phyloP scores from a whole-genome alignment of 805 yeast species.

The Saturnispora gosingensis region DNA sequence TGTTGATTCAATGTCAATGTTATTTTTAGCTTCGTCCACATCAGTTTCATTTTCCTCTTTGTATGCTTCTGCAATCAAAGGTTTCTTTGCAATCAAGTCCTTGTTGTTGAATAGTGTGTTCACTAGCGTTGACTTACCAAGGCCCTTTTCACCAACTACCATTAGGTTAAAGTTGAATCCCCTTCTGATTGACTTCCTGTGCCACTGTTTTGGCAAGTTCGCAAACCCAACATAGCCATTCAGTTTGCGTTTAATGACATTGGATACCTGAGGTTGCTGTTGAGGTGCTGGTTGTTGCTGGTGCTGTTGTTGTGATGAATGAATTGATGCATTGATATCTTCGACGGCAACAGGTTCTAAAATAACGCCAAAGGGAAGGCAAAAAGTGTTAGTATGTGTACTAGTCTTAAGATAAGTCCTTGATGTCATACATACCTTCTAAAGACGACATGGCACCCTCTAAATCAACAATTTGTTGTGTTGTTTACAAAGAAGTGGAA shows the following conservation, averaged over 20 bases:
- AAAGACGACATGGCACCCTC: constrained; percentile 1
- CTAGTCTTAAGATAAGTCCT: not conserved
- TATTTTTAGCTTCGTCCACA: constrained; percentile 23
- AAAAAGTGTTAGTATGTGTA: not conserved
- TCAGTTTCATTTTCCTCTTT: constrained; percentile 28
- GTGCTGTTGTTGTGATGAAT: constrained; percentile 22
- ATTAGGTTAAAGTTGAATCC: constrained; percentile 85
- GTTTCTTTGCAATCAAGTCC: constrained; percentile 37
- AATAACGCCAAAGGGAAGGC: not conserved
- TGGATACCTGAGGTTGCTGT: constrained; percentile 21
- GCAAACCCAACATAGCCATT: constrained; percentile 96
- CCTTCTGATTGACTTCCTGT: constrained; percentile 79
- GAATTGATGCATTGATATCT: constrained; percentile 2
- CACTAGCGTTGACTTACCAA: constrained; percentile 87
- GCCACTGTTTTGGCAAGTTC: constrained; percentile 98
- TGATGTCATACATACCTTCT: constrained; percentile 1
- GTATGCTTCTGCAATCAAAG: not conserved
- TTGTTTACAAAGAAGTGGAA: constrained; percentile 1
- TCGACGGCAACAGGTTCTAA: constrained; percentile 2
- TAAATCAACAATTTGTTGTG: not conserved
- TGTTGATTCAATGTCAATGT: constrained; percentile 51
- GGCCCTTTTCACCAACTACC: constrained; percentile 86
- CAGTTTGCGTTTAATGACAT: constrained; percentile 71
- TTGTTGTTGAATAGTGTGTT: constrained; percentile 73
- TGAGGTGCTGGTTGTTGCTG: not conserved